phyloP scores from a whole-genome alignment of 2,329 filamentous ascomycete genomes.

The Alternaria solani region DNA sequence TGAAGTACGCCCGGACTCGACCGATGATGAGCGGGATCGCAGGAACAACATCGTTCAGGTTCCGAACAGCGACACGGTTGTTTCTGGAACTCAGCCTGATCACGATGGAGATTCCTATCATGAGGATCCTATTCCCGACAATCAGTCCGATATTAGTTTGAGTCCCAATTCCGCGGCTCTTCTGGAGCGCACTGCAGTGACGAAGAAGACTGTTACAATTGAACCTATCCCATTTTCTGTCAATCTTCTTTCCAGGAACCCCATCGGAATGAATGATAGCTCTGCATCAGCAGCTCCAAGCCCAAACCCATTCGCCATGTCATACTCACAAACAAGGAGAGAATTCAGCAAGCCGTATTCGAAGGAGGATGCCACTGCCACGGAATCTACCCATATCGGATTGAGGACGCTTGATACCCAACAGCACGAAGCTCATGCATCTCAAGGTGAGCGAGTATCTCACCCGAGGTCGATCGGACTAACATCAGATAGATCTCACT shows the following conservation, averaged over 20 bases:
- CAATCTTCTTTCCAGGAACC: conserved; percentile 3
- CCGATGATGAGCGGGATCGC: conserved; percentile 20
- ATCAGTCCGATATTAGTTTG: not conserved
- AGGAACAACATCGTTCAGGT: conserved; percentile 20
- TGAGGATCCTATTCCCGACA: not conserved
- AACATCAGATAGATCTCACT: not conserved
- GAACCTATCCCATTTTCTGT: not conserved
- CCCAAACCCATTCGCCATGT: conserved; percentile 6
- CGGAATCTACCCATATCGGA: not conserved
- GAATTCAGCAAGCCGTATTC: not conserved
- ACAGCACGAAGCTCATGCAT: not conserved
- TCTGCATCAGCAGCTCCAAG: not conserved
- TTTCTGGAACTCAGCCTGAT: conserved; percentile 34
- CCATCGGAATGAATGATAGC: not conserved
- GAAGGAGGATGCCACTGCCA: not conserved
- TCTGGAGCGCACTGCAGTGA: conserved; percentile 8
- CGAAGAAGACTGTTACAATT: not conserved
- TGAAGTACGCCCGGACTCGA: conserved; percentile 24
- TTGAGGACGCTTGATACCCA: not conserved
- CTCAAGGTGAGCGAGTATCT: not conserved
- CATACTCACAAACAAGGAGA: not conserved
- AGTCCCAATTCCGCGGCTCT: conserved; percentile 11
- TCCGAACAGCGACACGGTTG: conserved; percentile 25
- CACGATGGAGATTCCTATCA: not conserved
- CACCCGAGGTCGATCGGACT: not conserved